A percentile compares a stretch with the other conserved stretches of the same genome.
Conservation (phyloP, 1,284 basidiomycete species). For the Marasmius tenuissimus region DNA sequence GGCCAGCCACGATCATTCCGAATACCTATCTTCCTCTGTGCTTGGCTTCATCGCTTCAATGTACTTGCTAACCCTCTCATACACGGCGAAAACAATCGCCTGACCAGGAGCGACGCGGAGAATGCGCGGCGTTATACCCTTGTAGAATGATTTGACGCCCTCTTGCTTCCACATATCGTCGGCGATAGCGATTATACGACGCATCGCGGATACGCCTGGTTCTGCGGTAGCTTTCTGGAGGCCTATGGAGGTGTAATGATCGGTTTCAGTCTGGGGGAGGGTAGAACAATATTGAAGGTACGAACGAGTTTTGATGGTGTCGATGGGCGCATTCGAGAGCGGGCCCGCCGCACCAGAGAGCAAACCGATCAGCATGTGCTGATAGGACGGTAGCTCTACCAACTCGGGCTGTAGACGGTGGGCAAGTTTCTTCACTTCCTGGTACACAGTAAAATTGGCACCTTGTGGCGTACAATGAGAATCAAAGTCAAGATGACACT, state of each 20-base stretch:
- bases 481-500: slow-evolving; percentile 11
- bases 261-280: neutral
- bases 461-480: slow-evolving; percentile 41
- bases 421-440: slow-evolving; percentile 89
- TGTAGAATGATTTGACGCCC: slow-evolving; percentile 90
- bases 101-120: slow-evolving; percentile 95
- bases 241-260: slow-evolving; percentile 40
- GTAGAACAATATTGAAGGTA: slow-evolving; percentile 18
- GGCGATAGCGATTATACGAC: slow-evolving; percentile 81
- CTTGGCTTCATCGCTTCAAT: slow-evolving; percentile 72
- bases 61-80: slow-evolving; percentile 76
- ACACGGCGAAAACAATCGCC: slow-evolving; percentile 89
- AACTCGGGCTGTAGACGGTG: slow-evolving; percentile 76
- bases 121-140: slow-evolving; percentile 96
- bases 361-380: slow-evolving; percentile 92
- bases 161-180: slow-evolving; percentile 93
- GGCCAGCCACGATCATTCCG: slow-evolving; percentile 44
- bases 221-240: slow-evolving; percentile 83
- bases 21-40: slow-evolving; percentile 54
- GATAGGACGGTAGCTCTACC: slow-evolving; percentile 84
- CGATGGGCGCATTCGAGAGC: slow-evolving; percentile 95
- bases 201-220: slow-evolving; percentile 76
- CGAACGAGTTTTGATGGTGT: slow-evolving; percentile 95
- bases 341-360: slow-evolving; percentile 98
- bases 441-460: slow-evolving; percentile 98